These are phyloP conservation scores for Orbilia ellipsospora DNA, from an alignment of 2,329 filamentous ascomycete genomes.

Conservation along the genomic window DNA sequence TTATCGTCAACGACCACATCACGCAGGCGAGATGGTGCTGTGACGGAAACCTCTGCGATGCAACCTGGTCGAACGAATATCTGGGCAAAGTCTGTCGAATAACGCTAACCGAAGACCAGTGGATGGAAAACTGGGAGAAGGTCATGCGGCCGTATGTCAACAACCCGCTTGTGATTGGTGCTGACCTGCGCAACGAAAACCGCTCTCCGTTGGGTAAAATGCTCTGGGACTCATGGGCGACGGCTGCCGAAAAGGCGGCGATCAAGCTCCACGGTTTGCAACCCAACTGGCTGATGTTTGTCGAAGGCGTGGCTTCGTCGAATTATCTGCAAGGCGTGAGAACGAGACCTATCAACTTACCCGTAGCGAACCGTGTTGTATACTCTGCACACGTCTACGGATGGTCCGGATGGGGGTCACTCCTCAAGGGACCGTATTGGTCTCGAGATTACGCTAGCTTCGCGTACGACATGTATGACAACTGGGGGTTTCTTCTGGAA, in stretches of 20 bases:
- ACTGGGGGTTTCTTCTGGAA: constrained; percentile 74
- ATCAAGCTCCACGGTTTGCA: constrained; percentile 72
- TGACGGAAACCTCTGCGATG: constrained; percentile 74
- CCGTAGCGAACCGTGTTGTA: constrained; percentile 69
- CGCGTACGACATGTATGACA: constrained; percentile 70
- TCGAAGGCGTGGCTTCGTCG: constrained; percentile 75
- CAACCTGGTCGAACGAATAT: constrained; percentile 74
- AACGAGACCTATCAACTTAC: constrained; percentile 70
- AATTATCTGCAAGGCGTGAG: constrained; percentile 72
- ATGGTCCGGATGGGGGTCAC: constrained; percentile 76
- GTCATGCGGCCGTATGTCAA: constrained; percentile 71
- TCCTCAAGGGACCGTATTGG: constrained; percentile 69
- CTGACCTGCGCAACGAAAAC: constrained; percentile 76
- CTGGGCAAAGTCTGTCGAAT: constrained; percentile 71
- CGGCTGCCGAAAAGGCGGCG: constrained; percentile 72
- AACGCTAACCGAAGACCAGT: constrained; percentile 72
- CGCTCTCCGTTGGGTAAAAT: constrained; percentile 76
- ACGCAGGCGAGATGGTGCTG: constrained; percentile 77
- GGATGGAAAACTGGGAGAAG: constrained; percentile 74
- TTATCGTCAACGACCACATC: constrained; percentile 78
- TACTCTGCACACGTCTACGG: constrained; percentile 76
- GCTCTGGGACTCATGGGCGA: constrained; percentile 73
- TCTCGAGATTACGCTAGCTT: constrained; percentile 73
- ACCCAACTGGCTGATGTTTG: constrained; percentile 73
- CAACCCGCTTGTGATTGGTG: constrained; percentile 73